Evolutionary conservation across 2,329 filamentous ascomycete species (phyloP).

Genomic region (Graphium sp.): DNA sequence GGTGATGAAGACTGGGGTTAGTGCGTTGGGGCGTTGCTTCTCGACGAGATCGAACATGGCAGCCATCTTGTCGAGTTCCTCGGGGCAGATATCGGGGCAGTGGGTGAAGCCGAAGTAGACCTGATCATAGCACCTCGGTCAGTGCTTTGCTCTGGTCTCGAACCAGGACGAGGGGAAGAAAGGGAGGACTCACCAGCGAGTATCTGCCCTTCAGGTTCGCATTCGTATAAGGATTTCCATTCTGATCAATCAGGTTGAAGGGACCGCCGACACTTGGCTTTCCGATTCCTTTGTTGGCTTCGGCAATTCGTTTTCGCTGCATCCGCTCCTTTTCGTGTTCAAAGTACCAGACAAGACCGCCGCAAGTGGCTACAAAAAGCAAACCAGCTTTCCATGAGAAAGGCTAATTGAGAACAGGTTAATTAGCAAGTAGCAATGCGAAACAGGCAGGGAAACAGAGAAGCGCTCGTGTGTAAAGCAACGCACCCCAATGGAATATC

Average conservation of each 20-base stretch:
- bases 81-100: conserved; percentile 96
- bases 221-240: conserved; percentile 62
- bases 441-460: neutral
- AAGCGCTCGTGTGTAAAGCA: neutral
- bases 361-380: conserved; percentile 68
- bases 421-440: too few relatives aligned
- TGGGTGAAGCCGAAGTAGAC: conserved; percentile 98
- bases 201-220: conserved; percentile 78
- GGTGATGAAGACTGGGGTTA: conserved; percentile 80
- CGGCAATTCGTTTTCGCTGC: conserved; percentile 74
- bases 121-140: conserved; percentile 20
- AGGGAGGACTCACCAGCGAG: conserved; percentile 40
- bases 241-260: conserved; percentile 68
- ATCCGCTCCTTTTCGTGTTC: conserved; percentile 84
- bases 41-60: conserved; percentile 67
- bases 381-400: conserved; percentile 87
- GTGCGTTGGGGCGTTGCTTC: conserved; percentile 26
- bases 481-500: conserved; percentile 37
- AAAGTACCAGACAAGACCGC: conserved; percentile 74
- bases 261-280: conserved; percentile 82
- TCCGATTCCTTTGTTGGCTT: conserved; percentile 84
- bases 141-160: too few relatives aligned
- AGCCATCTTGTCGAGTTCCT: conserved; percentile 99
- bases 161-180: neutral
- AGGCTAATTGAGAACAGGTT: conserved; percentile 41